Evolutionary conservation across 176 grass and related monocot genomes (phyloP), one percentile per base, ranked within the genome.

Genomic region (Carex kokanica): DNA sequence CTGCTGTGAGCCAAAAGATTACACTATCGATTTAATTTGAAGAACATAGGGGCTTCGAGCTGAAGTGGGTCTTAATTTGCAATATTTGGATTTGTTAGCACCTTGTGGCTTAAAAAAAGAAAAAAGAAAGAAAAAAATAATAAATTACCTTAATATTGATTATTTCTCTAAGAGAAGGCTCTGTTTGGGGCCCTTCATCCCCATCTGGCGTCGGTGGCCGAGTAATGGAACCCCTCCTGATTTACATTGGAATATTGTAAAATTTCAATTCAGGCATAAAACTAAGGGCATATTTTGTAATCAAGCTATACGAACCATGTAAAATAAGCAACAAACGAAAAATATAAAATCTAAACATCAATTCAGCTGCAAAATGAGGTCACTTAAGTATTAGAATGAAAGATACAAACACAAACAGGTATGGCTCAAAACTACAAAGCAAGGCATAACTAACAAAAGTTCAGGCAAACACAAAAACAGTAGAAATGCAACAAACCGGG

Each of bases 151-250:
- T 99, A 87, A 99, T 90, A 82, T 99, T 92, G 65, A 99, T 91
- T 75, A 90, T 89, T 80, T 99, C 96, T 60, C 81, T 87, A 31
- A 99, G 86, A 25, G 96, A 90, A 31, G 81, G 89, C 83, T 95
- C 93, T 67, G 93, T 93, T 63, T 88, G 79, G 32, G n/a, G 16
- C 11, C 88, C 88, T 53, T 93, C 96, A 20, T 95, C 91, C n/a
- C 31, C 86, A 34, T 87, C 80, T 66, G 93, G 96, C 27, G 96
- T 99, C 20, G 96, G 96, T 23, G 96, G 93, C 3, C 93, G 90
- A 86, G 93, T 99, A 88, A 99, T 88, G 70, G 96, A 95, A 85
- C 92, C 36, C 91, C 93, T 93, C 96, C 96, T 99, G 85, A 52
- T 78, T 87, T 49, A 83, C 81, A 75, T 29, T 17, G 3, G 2